phyloP scores from a whole-genome alignment of 805 yeast genomes.

The Ogataea ramenticola region DNA sequence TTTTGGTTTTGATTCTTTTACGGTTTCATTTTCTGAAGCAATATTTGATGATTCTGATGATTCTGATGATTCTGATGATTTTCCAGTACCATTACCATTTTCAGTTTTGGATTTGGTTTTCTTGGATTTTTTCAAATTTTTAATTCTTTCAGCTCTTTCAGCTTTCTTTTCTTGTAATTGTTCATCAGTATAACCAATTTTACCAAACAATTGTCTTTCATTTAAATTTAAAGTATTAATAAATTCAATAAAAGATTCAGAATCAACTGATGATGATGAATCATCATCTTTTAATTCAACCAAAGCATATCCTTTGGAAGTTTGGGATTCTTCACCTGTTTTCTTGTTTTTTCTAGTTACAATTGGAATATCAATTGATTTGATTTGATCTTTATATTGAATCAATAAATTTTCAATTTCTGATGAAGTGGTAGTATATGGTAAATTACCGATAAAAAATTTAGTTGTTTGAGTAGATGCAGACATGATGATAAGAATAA shows the following conservation, averaged over 20 bases:
- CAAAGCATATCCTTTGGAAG: slow-evolving; percentile 33
- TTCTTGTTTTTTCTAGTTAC: slow-evolving; percentile 11
- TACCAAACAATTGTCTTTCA: slow-evolving; percentile 39
- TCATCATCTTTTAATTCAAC: slow-evolving; percentile 50
- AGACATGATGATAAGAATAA: not conserved
- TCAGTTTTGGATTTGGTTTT: slow-evolving; percentile 9
- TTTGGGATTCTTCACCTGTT: slow-evolving; percentile 9
- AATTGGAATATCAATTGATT: slow-evolving; percentile 25
- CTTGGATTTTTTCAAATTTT: slow-evolving; percentile 15
- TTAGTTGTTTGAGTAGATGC: slow-evolving; percentile 10
- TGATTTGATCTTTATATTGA: slow-evolving; percentile 21
- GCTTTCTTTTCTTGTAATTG: slow-evolving; percentile 6
- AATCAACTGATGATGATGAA: no score
- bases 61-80: no score
- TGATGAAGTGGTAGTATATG: slow-evolving; percentile 35
- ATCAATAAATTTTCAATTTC: slow-evolving; percentile 35
- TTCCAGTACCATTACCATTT: no score
- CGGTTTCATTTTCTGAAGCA: slow-evolving; percentile 2
- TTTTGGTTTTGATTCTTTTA: slow-evolving; percentile 2
- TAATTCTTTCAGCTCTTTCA: slow-evolving; percentile 5
- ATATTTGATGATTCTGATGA: slow-evolving; percentile 9
- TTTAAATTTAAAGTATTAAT: slow-evolving; percentile 16
- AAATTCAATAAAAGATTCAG: slow-evolving; percentile 14
- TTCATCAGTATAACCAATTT: slow-evolving; percentile 40
- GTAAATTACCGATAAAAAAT: slow-evolving; percentile 39